Base-by-base conservation (phyloP, 108 stramenopile species). In the Fragilaria radians region DNA sequence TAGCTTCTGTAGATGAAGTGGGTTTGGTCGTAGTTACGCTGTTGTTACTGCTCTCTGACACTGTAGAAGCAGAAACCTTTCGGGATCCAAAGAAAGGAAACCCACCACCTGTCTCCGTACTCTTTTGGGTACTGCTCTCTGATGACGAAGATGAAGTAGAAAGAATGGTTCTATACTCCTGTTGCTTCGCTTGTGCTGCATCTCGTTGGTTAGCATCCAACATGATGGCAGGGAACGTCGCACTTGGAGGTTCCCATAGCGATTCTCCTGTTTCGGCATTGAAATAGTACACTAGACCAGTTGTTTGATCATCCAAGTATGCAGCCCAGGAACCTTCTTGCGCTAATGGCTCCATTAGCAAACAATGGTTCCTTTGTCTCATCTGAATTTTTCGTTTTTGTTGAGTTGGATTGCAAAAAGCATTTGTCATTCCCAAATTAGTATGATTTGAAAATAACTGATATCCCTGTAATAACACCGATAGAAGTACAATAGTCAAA, bases 281-380 rank as follows among this genome's bases (percentile, higher is more conserved):
- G 55, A 87, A 91, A 60, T 85, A 91, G 52, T 91, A 91, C 1
- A 86, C 61, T 9, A 74, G 57, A 24, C 87, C 87, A 19, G 87
- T 89, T 3, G 66, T 79, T 36, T 82, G 80, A 46, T 82, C 79
- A 57, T 89, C 87, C 46, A 89, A 54, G 67, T 76, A 85, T 11
- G 87, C 87, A 19, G 79, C 57, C 87, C 87, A 89, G 33, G 77
- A 74, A 0, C 81, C 83, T 47, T 89, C 81, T 47, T 66, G 66
- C 25, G 81, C 82, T 24, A 88, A 57, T 27, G 80, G 73, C 53
- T 81, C 80, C 24, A 65, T 2, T 21, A 57, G 34, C 2, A 57
- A 42, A 42, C 36, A 14, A 42, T 42, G 36, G 14, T 14, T 7
- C 7, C 7, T 42, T 14, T 14, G 36, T 42, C 11, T 42, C 14